phyloP scores from a whole-genome alignment of 2,329 filamentous ascomycete genomes.

The Fonsecaea monophora region DNA sequence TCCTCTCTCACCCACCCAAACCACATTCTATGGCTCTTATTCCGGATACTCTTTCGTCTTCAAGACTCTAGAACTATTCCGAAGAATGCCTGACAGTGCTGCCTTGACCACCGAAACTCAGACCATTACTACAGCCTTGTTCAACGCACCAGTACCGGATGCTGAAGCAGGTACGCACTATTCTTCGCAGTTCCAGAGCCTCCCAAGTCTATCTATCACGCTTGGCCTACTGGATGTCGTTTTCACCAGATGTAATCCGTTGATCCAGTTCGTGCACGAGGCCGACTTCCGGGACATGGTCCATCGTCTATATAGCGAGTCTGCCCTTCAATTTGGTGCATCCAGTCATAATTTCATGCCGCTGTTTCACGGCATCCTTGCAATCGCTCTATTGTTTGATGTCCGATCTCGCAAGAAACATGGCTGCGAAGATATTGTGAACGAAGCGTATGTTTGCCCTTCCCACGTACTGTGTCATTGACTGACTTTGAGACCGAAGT shows the following conservation, averaged over 20 bases:
- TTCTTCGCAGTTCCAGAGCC: conserved; percentile 16
- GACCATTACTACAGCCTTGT: conserved; percentile 24
- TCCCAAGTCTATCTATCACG: conserved; percentile 25
- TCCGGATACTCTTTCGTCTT: conserved; percentile 33
- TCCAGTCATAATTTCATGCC: conserved; percentile 26
- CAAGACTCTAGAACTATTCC: conserved; percentile 34
- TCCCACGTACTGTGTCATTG: background rate
- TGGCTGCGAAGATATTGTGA: conserved; percentile 31
- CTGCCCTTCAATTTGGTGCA: conserved; percentile 13
- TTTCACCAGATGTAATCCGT: conserved; percentile 30
- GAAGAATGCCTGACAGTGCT: conserved; percentile 18
- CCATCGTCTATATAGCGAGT: conserved; percentile 27
- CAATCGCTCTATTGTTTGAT: conserved; percentile 31
- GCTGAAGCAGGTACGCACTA: conserved; percentile 10
- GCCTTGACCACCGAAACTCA: conserved; percentile 14
- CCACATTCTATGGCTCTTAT: conserved; percentile 31
- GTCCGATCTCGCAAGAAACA: conserved; percentile 22
- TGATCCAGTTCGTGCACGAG: conserved; percentile 35
- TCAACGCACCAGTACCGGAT: conserved; percentile 26
- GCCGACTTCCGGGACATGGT: conserved; percentile 32
- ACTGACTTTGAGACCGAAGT: conserved; percentile 17
- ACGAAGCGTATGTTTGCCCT: conserved; percentile 29
- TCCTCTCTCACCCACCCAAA: conserved; percentile 23
- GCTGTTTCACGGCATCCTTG: conserved; percentile 33
- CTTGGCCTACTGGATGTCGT: conserved; percentile 28